These are phyloP conservation scores for Eucalyptus coolabah DNA, from an alignment of 345 rosid species.

Conservation along the genomic window DNA sequence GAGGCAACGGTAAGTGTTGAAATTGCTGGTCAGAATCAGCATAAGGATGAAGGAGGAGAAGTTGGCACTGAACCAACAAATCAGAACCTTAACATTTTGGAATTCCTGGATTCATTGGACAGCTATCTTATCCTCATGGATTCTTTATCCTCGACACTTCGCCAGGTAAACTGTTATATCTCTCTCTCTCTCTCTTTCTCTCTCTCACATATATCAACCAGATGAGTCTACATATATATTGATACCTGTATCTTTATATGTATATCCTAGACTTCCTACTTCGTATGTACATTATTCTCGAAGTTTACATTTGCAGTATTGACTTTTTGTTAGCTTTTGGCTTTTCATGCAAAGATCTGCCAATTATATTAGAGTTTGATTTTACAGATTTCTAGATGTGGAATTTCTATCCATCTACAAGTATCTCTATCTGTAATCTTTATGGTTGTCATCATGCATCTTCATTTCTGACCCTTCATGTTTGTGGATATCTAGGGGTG, in stretches of 20 bases:
- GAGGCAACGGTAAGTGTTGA: background rate
- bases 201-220: background rate
- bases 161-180: conserved; percentile 37
- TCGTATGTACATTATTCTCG: background rate
- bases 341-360: background rate
- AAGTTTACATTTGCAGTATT: background rate
- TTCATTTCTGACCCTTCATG: background rate
- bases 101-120: conserved; percentile 75
- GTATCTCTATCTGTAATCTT: background rate
- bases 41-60: background rate
- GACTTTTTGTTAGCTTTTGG: background rate
- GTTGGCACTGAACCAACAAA: conserved; percentile 2
- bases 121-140: conserved; percentile 41
- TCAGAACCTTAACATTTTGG: conserved; percentile 18
- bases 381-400: background rate
- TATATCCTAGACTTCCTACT: background rate
- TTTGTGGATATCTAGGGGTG: conserved; percentile 50
- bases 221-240: background rate
- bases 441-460: background rate
- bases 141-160: conserved; percentile 55
- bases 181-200: background rate
- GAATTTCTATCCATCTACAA: background rate
- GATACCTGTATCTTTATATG: background rate
- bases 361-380: background rate
- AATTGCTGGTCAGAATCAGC: background rate